Evolutionary conservation across 2,329 filamentous ascomycete species (phyloP).

Genomic region (Gaeumannomyces sp.): DNA sequence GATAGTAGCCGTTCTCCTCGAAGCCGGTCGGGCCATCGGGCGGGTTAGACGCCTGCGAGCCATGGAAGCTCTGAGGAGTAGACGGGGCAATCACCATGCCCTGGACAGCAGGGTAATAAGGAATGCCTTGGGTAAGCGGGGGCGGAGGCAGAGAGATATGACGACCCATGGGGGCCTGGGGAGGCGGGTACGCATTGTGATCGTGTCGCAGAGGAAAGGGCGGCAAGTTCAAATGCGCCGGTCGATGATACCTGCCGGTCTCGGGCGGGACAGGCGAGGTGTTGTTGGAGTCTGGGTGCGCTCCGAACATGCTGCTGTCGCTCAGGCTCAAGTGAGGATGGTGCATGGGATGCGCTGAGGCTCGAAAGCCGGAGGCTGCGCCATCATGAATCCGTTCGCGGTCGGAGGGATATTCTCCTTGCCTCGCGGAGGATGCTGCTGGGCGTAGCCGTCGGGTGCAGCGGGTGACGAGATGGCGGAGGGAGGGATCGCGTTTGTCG

Average conservation of each 20-base stretch:
- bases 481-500: background rate
- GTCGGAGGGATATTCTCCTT: conserved; percentile 8
- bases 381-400: conserved; percentile 6
- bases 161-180: conserved; percentile 29
- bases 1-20: conserved; percentile 6
- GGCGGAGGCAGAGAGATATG: too few species aligned
- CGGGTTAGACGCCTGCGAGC: conserved; percentile 50
- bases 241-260: conserved; percentile 22
- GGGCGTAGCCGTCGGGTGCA: background rate
- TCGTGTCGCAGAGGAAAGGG: too few species aligned
- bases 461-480: background rate
- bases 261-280: conserved; percentile 51
- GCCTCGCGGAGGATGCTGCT: conserved; percentile 3
- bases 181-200: conserved; percentile 37
- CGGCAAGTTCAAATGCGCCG: too few species aligned
- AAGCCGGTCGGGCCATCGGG: background rate
- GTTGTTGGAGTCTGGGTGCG: conserved; percentile 47
- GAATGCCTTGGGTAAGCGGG: conserved; percentile 10
- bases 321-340: conserved; percentile 45
- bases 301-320: conserved; percentile 51
- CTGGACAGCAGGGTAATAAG: conserved; percentile 24
- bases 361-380: conserved; percentile 1
- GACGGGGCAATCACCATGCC: conserved; percentile 43
- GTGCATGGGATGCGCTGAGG: conserved; percentile 28
- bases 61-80: conserved; percentile 56